Evolutionary conservation across 495 filamentous ascomycete species (phyloP).

Genomic region (Lasiosphaeris hirsuta): DNA sequence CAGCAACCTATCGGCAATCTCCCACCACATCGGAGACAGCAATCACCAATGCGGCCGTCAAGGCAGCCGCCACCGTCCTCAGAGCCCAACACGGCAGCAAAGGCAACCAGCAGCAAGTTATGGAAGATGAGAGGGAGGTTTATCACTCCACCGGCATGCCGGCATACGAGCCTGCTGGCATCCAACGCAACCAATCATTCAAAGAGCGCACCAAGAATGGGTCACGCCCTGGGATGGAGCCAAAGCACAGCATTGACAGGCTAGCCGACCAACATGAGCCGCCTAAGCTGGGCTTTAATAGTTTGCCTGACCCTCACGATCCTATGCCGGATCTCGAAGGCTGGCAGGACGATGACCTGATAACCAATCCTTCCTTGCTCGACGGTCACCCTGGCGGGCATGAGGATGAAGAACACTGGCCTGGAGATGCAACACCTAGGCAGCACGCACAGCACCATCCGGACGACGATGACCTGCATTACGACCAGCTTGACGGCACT

Average conservation of each 20-base stretch:
- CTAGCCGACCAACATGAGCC: constrained; percentile 55
- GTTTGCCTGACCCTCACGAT: constrained; percentile 57
- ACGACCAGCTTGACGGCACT: constrained; percentile 26
- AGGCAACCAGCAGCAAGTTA: constrained; percentile 35
- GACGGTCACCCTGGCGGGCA: constrained; percentile 34
- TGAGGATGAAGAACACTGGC: constrained; percentile 34
- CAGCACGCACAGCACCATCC: constrained; percentile 26
- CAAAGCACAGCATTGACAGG: constrained; percentile 71
- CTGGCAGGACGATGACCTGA: constrained; percentile 55
- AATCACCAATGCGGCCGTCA: constrained; percentile 51
- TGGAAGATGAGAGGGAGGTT: constrained; percentile 26
- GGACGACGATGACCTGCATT: constrained; percentile 37
- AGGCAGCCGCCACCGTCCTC: constrained; percentile 46
- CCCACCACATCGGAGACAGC: constrained; percentile 48
- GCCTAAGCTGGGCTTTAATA: constrained; percentile 58
- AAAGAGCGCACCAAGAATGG: constrained; percentile 52
- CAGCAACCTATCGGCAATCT: constrained; percentile 36
- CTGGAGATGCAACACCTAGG: constrained; percentile 39
- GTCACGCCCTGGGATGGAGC: constrained; percentile 55
- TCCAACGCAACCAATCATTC: constrained; percentile 50
- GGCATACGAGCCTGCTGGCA: constrained; percentile 29
- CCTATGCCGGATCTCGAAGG: constrained; percentile 67
- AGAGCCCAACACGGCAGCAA: constrained; percentile 30
- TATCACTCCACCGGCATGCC: background rate
- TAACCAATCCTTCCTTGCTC: constrained; percentile 40